Base-by-base conservation (phyloP, 2,329 filamentous ascomycete genomes). In the Colletotrichum karsti region DNA sequence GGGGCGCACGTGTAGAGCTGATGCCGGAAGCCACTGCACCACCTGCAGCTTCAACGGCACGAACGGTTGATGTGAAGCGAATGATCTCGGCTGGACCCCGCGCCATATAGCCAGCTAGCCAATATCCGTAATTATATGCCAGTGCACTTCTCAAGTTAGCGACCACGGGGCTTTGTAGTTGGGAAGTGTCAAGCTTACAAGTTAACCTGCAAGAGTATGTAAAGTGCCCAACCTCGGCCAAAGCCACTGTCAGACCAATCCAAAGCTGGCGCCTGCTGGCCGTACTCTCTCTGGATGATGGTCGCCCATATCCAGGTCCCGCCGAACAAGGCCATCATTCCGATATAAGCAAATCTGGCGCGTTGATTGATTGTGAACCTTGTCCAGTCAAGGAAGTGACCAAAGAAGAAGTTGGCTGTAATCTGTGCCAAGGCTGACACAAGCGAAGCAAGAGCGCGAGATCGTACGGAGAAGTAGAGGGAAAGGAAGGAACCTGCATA, bases 261-360 rank as follows among this genome's bases (percentile, higher is more conserved):
- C 7, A 74, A 62, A 1, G 64, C 69, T 0, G 63, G 67, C 4
- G 58, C 56, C 13, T 60, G 44, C n/a, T 62, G 35, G 12, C 68
- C 55, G 18, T 71, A 70, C 39, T 67, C 67, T 20, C 68, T 61
- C 60, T 73, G 70, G 8, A 74, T 67, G n/a, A 72, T 64, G 18
- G 71, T 48, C n/a, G 71, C 72, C 73, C 71, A 74, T 8, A 72
- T 66, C 73, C 72, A 74, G 10, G 70, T 55, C 4, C 58, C 56
- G 3, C 70, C 70, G 58, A 74, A 73, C 2, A 69, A 7, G n/a
- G 71, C 71, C 55, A 64, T 63, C 18, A 66, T 69, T 12, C 72
- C 67, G 33, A 73, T 28, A 50, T 73, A 74, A n/a, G 67, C 70
- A 28, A 37, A 41, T 7, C 59, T 66, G 20, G 70, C 69, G 7